phyloP scores from a whole-genome alignment of 2,329 filamentous ascomycete genomes.

The Ascochyta viciae-villosae region DNA sequence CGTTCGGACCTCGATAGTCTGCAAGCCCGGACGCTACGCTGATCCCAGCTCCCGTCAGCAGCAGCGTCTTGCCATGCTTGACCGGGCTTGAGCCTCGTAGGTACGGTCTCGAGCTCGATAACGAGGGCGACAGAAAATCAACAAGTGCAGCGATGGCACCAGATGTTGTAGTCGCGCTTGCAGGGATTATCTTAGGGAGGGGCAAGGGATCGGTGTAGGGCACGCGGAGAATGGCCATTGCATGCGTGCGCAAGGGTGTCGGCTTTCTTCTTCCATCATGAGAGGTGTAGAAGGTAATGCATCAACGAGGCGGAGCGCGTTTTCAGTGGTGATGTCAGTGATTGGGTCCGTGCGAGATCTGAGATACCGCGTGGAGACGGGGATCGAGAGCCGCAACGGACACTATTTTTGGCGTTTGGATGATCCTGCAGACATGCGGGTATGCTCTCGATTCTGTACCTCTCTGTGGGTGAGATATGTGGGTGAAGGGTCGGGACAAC shows the following conservation, averaged over 20 bases:
- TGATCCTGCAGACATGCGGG: background rate
- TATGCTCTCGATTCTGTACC: background rate
- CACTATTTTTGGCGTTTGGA: slow-evolving; percentile 22
- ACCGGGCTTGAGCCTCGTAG: slow-evolving; percentile 11
- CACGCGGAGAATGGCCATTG: slow-evolving; percentile 79
- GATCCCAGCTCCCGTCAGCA: slow-evolving; percentile 85
- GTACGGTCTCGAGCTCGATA: slow-evolving; percentile 14
- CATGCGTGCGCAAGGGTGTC: slow-evolving; percentile 9
- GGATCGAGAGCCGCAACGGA: slow-evolving; percentile 12
- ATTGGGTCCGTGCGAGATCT: slow-evolving; percentile 13
- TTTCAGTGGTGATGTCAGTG: slow-evolving; percentile 24
- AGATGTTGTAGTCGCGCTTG: slow-evolving; percentile 70
- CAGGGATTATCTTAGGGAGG: slow-evolving; percentile 75
- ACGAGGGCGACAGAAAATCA: slow-evolving; percentile 70
- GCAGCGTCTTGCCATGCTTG: slow-evolving; percentile 63
- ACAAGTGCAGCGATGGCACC: slow-evolving; percentile 80
- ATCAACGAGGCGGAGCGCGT: slow-evolving; percentile 10
- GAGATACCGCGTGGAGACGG: slow-evolving; percentile 4
- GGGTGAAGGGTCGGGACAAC: background rate
- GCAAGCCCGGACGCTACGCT: slow-evolving; percentile 92
- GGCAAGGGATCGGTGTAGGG: slow-evolving; percentile 88
- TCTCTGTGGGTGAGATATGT: background rate
- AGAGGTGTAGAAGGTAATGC: slow-evolving; percentile 3
- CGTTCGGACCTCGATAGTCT: slow-evolving; percentile 88
- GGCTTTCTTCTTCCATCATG: slow-evolving; percentile 14